Percentiles rank a stretch among this genome's conserved stretches.
phyloP scores from a whole-genome alignment of 139 green algal genomes.

The Gonium pectorale region DNA sequence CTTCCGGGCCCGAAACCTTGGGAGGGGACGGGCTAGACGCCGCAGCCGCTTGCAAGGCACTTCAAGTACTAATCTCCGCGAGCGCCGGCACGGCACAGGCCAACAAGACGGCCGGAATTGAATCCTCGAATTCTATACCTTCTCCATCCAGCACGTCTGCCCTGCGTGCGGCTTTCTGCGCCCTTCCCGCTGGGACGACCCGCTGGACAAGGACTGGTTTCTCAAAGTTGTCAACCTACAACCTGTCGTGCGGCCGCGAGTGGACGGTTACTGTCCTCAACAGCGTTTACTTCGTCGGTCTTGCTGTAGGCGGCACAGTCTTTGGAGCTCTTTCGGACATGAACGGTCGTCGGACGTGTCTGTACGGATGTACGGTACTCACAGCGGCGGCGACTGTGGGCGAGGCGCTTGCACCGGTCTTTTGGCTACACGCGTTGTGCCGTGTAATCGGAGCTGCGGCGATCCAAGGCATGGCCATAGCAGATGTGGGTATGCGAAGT shows the following conservation, averaged over 20 bases:
- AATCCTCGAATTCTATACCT: not conserved
- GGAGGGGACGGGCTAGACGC: not conserved
- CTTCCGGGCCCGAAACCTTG: not conserved
- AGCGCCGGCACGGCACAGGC: too few relatives aligned
- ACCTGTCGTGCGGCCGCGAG: slow-evolving; percentile 5
- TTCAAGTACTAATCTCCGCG: not conserved
- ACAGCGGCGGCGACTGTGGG: not conserved
- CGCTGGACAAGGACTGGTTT: not conserved
- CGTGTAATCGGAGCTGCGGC: slow-evolving; percentile 13
- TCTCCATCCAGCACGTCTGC: not conserved
- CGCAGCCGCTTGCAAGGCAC: not conserved
- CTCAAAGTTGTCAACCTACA: not conserved
- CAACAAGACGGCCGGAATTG: not conserved
- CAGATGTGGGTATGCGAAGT: slow-evolving; percentile 23
- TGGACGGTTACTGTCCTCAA: slow-evolving; percentile 19
- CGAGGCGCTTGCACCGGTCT: not conserved
- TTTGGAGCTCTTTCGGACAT: slow-evolving; percentile 35
- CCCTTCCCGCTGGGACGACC: not conserved
- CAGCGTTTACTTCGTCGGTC: slow-evolving; percentile 34
- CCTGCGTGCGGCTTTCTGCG: not conserved
- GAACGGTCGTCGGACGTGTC: not conserved
- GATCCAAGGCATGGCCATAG: slow-evolving; percentile 35
- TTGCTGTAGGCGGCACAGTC: not conserved
- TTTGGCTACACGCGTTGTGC: slow-evolving; percentile 29
- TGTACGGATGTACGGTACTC: slow-evolving; percentile 26